Evolutionary conservation across 805 yeast genomes (phyloP), one percentile per base, ranked within the genome.

Genomic region (Lachancea cidri): DNA sequence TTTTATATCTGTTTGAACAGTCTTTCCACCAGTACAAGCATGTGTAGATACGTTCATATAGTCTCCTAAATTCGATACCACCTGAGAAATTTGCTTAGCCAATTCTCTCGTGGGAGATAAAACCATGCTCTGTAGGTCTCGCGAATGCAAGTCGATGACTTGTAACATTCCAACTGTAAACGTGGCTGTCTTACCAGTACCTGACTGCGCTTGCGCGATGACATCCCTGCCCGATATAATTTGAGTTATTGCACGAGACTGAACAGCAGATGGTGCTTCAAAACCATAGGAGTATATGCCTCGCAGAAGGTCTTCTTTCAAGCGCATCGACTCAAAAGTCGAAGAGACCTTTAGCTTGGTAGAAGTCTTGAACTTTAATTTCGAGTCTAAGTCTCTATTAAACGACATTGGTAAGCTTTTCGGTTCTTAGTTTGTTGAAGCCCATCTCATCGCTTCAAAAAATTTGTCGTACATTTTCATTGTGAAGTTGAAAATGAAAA

Each of bases 171-270:
- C 91, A 52, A 93, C 91, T 39, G 97, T 76, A 69, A 93, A 93
- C n/a, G 98, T 93, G 37, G 98, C 98, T 2, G 98, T 93, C 67
- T 93, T 93, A 68, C 98, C 98, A 17, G 98, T 93, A 62, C 98
- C 98, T 7, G 96, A 87, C 67, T 93, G 98, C 32, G 98, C 98
- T 69, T 93, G 98, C 36, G 98, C 98, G 46, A 93, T 81, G 29
- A 88, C 89, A 65, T 93, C 98, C 63, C 87, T 80, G 27, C 97
- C 98, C 52, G 81, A 79, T 52, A 88, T 86, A 62, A 93, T 89
- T 61, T 94, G 98, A 63, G 85, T 73, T 51, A 93, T 93, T 42
- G 98, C 98, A 62, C 98, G 77, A 52, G 91, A 88, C 70, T 93
- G 98, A 69, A 93, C 91, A 27, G 98, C 88, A 25, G 97, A 88